These are phyloP conservation scores for Calonectria crousiana DNA, from an alignment of 2,329 filamentous ascomycete genomes.

Conservation along the genomic window DNA sequence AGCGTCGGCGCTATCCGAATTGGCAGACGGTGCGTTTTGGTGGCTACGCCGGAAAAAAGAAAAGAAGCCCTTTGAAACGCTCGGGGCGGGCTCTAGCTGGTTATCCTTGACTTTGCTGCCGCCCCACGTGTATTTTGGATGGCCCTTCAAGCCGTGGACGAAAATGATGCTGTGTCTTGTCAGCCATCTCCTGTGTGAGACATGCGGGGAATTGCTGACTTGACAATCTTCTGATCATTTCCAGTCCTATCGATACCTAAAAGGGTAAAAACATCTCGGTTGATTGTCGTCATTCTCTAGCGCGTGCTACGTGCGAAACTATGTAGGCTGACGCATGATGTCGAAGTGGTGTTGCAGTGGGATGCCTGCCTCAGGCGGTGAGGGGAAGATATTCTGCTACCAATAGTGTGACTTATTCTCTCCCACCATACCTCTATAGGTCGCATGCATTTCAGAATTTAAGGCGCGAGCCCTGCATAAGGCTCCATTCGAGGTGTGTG, in stretches of 20 bases:
- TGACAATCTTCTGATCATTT: background rate
- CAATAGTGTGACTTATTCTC: background rate
- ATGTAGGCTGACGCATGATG: background rate
- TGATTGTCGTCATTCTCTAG: background rate
- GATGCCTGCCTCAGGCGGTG: background rate
- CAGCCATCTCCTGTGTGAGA: background rate
- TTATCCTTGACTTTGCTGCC: constrained; percentile 11
- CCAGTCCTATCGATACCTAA: background rate
- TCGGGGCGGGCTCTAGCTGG: background rate
- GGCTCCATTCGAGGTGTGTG: background rate
- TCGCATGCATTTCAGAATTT: background rate
- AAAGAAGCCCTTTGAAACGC: background rate
- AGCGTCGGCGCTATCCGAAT: background rate
- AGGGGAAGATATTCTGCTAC: background rate
- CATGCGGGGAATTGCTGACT: background rate
- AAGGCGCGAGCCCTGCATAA: background rate
- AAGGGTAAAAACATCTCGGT: background rate
- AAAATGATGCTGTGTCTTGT: constrained; percentile 47
- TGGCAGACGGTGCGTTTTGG: background rate
- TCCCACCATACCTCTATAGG: background rate
- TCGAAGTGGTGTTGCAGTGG: background rate
- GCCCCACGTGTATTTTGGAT: constrained; percentile 50
- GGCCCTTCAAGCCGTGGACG: constrained; percentile 51
- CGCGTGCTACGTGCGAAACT: background rate
- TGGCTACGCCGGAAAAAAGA: background rate